Evolutionary conservation across 352 stramenopile genomes (phyloP), one percentile per base, ranked within the genome.

Genomic region (Globisporangium orthogonon): DNA sequence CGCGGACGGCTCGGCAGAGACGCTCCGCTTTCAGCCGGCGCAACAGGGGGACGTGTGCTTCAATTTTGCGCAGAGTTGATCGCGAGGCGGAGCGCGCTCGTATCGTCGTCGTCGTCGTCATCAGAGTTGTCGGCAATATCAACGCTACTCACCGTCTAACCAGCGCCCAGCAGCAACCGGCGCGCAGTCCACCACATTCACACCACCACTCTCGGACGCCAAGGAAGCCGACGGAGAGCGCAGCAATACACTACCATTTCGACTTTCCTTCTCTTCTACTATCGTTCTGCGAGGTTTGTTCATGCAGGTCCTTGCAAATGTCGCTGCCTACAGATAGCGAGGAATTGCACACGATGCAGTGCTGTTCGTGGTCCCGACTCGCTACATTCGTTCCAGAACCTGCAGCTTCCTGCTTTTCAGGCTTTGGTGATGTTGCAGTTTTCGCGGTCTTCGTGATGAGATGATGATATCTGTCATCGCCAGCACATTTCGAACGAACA

Each of bases 21-120:
- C 71, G 11, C 63, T 93, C 49, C 82, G 61, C 55, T 94, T 94
- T 63, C 78, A 91, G 67, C 77, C 83, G 4, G 78, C 82, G 31
- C 71, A 87, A 47, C 71, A 87, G 45, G 66, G 70, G 46, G 59
- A 81, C 41, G 67, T 86, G 56, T 70, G 87, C 56, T 94, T 94
- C 66, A 73, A 90, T 61, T 93, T 91, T 65, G 67, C 68, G 35
- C 63, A 70, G 60, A 76, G 60, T 63, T 71, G 61, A 69, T 18
- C 11, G 9, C 15, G 37, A 43, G 17, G 18, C 15, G 41, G 6
- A 14, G 15, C 15, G 15, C 18, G 41, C 28, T 14, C 41, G 6
- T 18, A 14, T 47, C 41, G 15, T 28, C 41, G 43, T 13, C 10
- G 43, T 23, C 10, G 41, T n/a, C 35, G 35, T 40, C 35, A 10